phyloP scores from a whole-genome alignment of 768 basidiomycete species.

The Podaxis mareebaensis region DNA sequence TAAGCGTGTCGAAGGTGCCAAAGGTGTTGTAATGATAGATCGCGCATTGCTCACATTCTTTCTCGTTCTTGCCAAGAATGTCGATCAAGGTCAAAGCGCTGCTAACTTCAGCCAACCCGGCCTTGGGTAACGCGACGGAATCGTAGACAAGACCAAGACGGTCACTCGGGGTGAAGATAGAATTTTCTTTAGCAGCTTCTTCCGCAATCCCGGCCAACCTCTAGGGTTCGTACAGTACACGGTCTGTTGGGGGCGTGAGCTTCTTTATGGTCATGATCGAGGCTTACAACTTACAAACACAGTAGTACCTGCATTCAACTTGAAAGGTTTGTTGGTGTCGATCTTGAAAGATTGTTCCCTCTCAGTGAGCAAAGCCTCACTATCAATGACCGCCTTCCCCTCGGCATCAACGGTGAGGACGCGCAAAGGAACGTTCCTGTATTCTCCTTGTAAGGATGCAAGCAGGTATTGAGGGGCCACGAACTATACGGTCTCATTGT shows the following conservation, averaged over 20 bases:
- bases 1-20: not conserved
- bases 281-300: constrained; percentile 68
- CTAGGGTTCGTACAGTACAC: constrained; percentile 83
- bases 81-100: constrained; percentile 74
- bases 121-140: constrained; percentile 74
- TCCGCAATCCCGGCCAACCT: constrained; percentile 75
- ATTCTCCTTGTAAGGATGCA: constrained; percentile 2
- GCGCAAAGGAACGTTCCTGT: constrained; percentile 80
- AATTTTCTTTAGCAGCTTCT: constrained; percentile 69
- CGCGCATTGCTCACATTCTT: constrained; percentile 59
- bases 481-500: constrained; percentile 88
- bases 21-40: not conserved
- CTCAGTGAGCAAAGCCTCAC: constrained; percentile 60
- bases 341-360: constrained; percentile 69
- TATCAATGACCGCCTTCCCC: constrained; percentile 63
- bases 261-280: not conserved
- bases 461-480: constrained; percentile 5
- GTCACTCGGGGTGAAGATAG: constrained; percentile 78
- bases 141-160: constrained; percentile 89
- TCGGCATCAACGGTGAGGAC: constrained; percentile 60
- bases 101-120: constrained; percentile 79
- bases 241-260: constrained; percentile 47
- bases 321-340: constrained; percentile 77
- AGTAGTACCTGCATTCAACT: constrained; percentile 85
- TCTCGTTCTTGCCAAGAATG: constrained; percentile 62